phyloP scores from a whole-genome alignment of 2,329 filamentous ascomycete species.

The Aspergillus fumigatiaffinis region DNA sequence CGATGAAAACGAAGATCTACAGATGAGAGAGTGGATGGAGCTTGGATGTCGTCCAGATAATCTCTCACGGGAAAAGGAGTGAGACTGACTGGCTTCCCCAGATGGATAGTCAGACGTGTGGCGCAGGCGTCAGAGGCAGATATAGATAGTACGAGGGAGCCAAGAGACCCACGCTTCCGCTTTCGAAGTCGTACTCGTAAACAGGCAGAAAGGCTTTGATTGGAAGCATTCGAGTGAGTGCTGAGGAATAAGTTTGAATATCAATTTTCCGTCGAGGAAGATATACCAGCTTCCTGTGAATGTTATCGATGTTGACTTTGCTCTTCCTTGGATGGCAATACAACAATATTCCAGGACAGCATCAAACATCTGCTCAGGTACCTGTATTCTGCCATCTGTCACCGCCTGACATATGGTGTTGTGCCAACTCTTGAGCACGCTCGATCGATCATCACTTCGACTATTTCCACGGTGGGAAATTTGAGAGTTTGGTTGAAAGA shows the following conservation, averaged over 20 bases:
- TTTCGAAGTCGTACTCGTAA: neutral
- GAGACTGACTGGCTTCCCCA: neutral
- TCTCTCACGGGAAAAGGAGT: neutral
- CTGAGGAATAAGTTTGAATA: neutral
- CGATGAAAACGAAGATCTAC: slow-evolving; percentile 1
- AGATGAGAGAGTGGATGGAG: neutral
- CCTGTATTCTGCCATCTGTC: neutral
- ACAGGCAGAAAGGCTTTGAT: neutral
- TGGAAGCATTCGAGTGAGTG: neutral
- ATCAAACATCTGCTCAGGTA: neutral
- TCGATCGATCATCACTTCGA: neutral
- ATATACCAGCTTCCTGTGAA: neutral
- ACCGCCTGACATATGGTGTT: neutral
- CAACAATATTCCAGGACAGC: neutral
- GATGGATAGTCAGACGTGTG: neutral
- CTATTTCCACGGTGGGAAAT: neutral
- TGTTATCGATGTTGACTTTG: neutral
- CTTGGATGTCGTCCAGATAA: neutral
- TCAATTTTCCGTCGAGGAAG: neutral
- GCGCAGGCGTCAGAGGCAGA: neutral
- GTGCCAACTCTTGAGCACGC: neutral
- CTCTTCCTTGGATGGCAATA: neutral
- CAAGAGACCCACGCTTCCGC: neutral
- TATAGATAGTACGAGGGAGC: neutral
- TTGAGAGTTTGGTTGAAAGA: neutral